Base-by-base conservation (phyloP, 1,284 basidiomycete genomes). In the Marasmius sp. region DNA sequence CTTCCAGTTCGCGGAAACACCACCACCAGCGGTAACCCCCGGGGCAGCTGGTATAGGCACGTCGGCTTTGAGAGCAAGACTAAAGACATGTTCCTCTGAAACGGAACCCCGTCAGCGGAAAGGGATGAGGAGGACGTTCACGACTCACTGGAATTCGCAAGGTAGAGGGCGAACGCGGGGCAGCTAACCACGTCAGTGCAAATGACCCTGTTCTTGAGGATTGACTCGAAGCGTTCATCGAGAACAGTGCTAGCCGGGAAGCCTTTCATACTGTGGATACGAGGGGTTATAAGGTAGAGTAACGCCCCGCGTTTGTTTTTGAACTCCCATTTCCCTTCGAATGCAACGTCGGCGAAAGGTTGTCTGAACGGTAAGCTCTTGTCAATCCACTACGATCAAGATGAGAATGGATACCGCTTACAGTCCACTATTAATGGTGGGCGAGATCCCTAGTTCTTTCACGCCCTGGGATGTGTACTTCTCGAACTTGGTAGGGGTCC, bases 101-200 rank as follows among this genome's bases (percentile, higher is more conserved):
- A 58, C n/a, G 12, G 41, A 43, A n/a, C 11, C 11, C n/a, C 41
- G n/a, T 43, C 41, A 43, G 45, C 37, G 41, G 16, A n/a, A 36
- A n/a, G 18, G 18, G 20, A 58, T 58, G 18, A 45, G 39, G 33
- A 41, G 7, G 6, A 20, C 11, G n/a, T 39, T 37, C 18, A 9
- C 16, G 12, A 39, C 57, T 34, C 36, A 48, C 57, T 34, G 22
- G 6, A 9, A 18, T n/a, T 47, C 12, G 18, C 27, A 10, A 58
- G 39, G 33, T 58, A 58, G 3, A 58, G 41, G 33, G 41, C 45
- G 18, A 58, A 58, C 22, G 8, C 22, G 2, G 57, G 45, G 33
- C 57, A 58, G 33, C 57, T 58, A 2, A 58, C 57, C 8, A 58
- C 57, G 41, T 58, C 57, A 5, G 57, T 58, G 18, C 57, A 58